Evolutionary conservation across 78 protist species (phyloP), one percentile per base, ranked within the genome.

Genomic region (Polysphondylium violaceum): DNA sequence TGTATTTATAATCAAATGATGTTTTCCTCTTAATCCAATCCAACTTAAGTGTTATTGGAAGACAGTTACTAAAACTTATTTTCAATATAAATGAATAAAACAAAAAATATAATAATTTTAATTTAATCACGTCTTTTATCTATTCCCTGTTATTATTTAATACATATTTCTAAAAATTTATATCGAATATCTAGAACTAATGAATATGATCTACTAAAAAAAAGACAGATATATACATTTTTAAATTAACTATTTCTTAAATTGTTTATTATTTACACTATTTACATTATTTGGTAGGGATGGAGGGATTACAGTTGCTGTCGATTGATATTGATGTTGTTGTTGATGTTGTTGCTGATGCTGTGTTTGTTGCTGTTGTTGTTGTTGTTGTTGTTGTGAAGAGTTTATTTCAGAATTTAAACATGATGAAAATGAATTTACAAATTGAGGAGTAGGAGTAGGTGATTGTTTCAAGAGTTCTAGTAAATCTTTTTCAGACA

Each of bases 401-500:
- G 0, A 40, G 35, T 41, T 2, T n/a, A 40, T 67, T 40, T 40
- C 33, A 41, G 36, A 23, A 68, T 68, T 68, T 25, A 68, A n/a
- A 23, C 41, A 33, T 31, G 25, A 25, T 68, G 35, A 41, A 68
- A 68, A 68, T n/a, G 25, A 31, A 41, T 68, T 68, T 31, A 31
- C 36, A 68, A 41, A 68, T 41, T 40, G 33, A 8, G 16, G 25
- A 41, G 75, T n/a, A 19, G 75, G 40, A 14, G 36, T 64, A 3
- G 72, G 72, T 17, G 50, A 21, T 71, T 71, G 59, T 4, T 47
- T 71, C 50, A 47, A 38, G 3, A 43, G 27, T 27, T 71, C 75
- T 11, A 19, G 23, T 47, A 47, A 29, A 47, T 71, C 77, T 25
- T 71, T 71, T 25, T 47, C 61, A 12, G 77, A 38, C 19, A 6